Percentiles rank a stretch among this genome's conserved stretches.
Evolutionary conservation across 2,329 filamentous ascomycete species (phyloP).

Genomic region (Aspergillus sp.): DNA sequence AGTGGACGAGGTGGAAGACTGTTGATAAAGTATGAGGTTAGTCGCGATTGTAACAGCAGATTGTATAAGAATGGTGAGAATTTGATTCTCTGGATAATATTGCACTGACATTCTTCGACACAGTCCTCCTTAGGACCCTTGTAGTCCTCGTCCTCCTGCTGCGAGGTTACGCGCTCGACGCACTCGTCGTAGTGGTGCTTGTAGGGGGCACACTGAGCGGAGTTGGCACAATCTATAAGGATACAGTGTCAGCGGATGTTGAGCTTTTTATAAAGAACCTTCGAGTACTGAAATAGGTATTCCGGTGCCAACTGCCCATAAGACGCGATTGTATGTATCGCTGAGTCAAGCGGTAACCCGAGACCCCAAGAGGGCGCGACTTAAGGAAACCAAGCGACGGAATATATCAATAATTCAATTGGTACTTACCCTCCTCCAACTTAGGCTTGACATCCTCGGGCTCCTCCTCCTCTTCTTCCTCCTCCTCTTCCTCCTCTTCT

Average conservation of each 20-base stretch:
- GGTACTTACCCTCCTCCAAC: conserved; percentile 85
- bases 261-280: neutral
- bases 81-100: neutral
- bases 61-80: neutral
- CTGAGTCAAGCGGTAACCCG: neutral
- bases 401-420: neutral
- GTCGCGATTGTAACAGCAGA: neutral
- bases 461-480: conserved; percentile 82
- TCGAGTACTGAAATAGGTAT: neutral
- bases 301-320: conserved; percentile 19
- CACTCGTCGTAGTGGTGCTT: conserved; percentile 99
- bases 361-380: neutral
- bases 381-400: conserved; percentile 5
- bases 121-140: conserved; percentile 86
- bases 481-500: conserved; percentile 71
- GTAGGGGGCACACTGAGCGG: conserved; percentile 75
- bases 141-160: conserved; percentile 67
- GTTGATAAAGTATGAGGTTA: conserved; percentile 6
- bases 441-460: conserved; percentile 81
- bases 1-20: conserved; percentile 99
- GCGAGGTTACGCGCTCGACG: conserved; percentile 81
- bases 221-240: conserved; percentile 79
- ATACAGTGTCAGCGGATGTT: conserved; percentile 13
- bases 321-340: neutral
- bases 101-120: conserved; percentile 92